Percentiles rank a stretch among this genome's conserved stretches.
Conservation (phyloP, 2,329 filamentous ascomycete species). For the Epichloe brachyelytri region DNA sequence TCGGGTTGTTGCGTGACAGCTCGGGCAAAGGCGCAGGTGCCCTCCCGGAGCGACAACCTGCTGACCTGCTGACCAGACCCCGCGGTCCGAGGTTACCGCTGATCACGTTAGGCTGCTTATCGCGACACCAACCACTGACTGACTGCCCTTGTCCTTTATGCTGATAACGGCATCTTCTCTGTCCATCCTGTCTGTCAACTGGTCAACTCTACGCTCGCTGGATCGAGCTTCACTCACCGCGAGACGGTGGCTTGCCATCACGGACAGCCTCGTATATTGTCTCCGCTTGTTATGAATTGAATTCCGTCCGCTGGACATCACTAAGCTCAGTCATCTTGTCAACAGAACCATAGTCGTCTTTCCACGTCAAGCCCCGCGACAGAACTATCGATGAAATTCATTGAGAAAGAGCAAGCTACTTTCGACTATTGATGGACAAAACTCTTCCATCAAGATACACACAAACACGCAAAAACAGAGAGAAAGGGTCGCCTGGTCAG, state of each 20-base stretch:
- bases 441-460: not conserved
- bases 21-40: not conserved
- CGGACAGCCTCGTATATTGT: not conserved
- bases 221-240: conserved; percentile 1
- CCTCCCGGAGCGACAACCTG: not conserved
- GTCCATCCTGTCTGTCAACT: not conserved
- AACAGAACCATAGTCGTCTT: not conserved
- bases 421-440: not conserved
- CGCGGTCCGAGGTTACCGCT: conserved; percentile 6
- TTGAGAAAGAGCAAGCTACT: not conserved
- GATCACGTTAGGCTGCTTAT: conserved; percentile 6
- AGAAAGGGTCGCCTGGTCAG: not conserved
- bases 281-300: conserved; percentile 1
- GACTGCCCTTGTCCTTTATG: not conserved
- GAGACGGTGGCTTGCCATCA: conserved; percentile 3
- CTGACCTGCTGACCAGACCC: conserved; percentile 8
- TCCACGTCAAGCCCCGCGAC: not conserved
- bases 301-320: not conserved
- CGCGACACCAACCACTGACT: conserved; percentile 3
- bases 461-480: not conserved
- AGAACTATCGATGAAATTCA: not conserved
- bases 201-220: not conserved
- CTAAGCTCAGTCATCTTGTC: not conserved
- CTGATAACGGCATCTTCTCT: not conserved
- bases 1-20: not conserved